Percentiles rank a stretch among this genome's conserved stretches.
These are phyloP conservation scores for Aureobasidium sp. DNA, from an alignment of 2,329 filamentous ascomycete genomes.

Conservation along the genomic window DNA sequence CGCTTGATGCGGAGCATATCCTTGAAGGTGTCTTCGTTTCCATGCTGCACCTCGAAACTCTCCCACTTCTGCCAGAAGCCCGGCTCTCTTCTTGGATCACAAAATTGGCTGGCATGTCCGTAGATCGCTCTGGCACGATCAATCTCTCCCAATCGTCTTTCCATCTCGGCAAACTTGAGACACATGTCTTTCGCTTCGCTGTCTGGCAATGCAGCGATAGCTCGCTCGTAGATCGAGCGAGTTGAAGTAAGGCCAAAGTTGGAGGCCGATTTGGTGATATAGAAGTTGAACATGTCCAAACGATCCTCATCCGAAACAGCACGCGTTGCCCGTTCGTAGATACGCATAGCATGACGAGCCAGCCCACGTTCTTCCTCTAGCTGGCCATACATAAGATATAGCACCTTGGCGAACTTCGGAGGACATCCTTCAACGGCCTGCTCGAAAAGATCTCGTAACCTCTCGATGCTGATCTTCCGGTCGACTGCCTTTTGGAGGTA, in stretches of 20 bases:
- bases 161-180: slow-evolving; percentile 97
- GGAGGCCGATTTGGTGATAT: slow-evolving; percentile 96
- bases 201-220: slow-evolving; percentile 88
- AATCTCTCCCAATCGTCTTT: slow-evolving; percentile 82
- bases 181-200: slow-evolving; percentile 95
- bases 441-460: slow-evolving; percentile 89
- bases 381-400: slow-evolving; percentile 98
- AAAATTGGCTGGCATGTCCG: slow-evolving; percentile 93
- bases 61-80: slow-evolving; percentile 98
- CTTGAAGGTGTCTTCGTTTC: slow-evolving; percentile 98
- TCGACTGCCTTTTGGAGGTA: slow-evolving; percentile 97
- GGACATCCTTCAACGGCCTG: slow-evolving; percentile 93
- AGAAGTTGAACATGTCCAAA: slow-evolving; percentile 98
- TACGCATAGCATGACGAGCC: slow-evolving; percentile 94
- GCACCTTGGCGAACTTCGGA: slow-evolving; percentile 87
- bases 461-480: slow-evolving; percentile 89
- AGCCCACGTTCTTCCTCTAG: slow-evolving; percentile 92
- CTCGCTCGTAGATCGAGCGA: slow-evolving; percentile 89
- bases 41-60: slow-evolving; percentile 91
- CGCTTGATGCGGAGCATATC: slow-evolving; percentile 98
- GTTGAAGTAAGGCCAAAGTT: slow-evolving; percentile 97
- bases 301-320: slow-evolving; percentile 92
- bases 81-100: slow-evolving; percentile 82
- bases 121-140: slow-evolving; percentile 93
- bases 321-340: slow-evolving; percentile 93